phyloP scores from a whole-genome alignment of 345 rosid species.

The Pelargonium nanum region DNA sequence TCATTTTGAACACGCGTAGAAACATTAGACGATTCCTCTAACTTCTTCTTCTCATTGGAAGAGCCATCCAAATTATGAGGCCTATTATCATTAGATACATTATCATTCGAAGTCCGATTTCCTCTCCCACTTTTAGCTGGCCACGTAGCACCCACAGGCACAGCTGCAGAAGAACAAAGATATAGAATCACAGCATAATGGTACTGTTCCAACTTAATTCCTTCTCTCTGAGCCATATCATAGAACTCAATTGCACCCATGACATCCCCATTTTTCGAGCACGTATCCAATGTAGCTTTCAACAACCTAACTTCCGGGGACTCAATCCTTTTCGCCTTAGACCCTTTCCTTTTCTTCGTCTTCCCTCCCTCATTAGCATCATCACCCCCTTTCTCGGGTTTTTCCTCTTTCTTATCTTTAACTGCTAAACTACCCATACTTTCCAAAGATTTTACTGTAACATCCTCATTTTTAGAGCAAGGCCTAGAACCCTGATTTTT shows the following conservation, averaged over 20 bases:
- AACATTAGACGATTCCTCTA: too few species aligned
- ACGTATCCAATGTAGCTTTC: slow-evolving; percentile 38
- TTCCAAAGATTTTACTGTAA: too few species aligned
- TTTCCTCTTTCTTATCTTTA: too few species aligned
- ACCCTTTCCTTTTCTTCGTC: slow-evolving; percentile 23
- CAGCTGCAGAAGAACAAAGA: slow-evolving; percentile 67
- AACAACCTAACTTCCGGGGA: slow-evolving; percentile 14
- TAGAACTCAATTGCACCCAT: slow-evolving; percentile 40
- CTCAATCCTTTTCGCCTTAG: too few species aligned
- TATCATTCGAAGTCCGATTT: slow-evolving; percentile 19
- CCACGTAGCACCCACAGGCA: slow-evolving; percentile 44
- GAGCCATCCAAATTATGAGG: slow-evolving; percentile 7
- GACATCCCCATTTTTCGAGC: slow-evolving; percentile 52
- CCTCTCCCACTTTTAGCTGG: slow-evolving; percentile 56
- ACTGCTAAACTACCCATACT: too few species aligned
- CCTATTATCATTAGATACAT: slow-evolving; percentile 11
- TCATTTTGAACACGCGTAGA: too few species aligned
- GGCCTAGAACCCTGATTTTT: too few species aligned
- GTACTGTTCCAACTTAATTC: slow-evolving; percentile 34
- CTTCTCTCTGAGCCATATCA: slow-evolving; percentile 37
- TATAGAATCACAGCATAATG: slow-evolving; percentile 47
- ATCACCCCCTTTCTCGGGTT: slow-evolving; percentile 10
- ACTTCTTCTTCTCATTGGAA: background rate
- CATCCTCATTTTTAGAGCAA: too few species aligned
- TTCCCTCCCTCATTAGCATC: slow-evolving; percentile 11